Percentiles rank a stretch among this genome's conserved stretches.
Evolutionary conservation across 1,284 basidiomycete species (phyloP).

Genomic region (Lentinula novae-zelandiae): DNA sequence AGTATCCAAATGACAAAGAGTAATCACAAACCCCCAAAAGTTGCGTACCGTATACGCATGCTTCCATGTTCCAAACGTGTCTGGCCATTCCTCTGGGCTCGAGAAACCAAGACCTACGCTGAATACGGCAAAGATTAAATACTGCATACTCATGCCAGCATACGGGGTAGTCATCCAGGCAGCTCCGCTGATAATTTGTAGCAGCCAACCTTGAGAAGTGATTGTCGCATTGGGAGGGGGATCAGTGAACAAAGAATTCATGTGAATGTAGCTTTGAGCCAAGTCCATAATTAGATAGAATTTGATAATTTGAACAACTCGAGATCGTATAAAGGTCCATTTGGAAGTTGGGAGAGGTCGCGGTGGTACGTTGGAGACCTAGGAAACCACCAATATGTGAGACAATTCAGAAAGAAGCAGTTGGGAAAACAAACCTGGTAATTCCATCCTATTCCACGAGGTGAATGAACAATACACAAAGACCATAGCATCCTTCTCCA

Average conservation of each 20-base stretch:
- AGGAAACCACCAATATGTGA: not conserved
- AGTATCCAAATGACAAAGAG: not conserved
- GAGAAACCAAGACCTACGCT: constrained; percentile 22
- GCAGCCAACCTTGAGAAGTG: constrained; percentile 16
- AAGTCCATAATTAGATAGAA: constrained; percentile 19
- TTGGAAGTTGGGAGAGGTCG: not conserved
- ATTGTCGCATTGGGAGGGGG: constrained; percentile 12
- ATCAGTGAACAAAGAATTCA: constrained; percentile 16
- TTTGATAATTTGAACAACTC: constrained; percentile 8
- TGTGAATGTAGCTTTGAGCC: constrained; percentile 18
- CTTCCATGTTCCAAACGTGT: constrained; percentile 27
- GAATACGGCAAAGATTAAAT: constrained; percentile 19
- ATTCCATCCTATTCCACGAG: constrained; percentile 20
- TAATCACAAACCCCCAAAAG: constrained; percentile 31
- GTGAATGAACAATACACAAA: constrained; percentile 11
- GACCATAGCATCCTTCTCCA: constrained; percentile 16
- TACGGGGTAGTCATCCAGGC: constrained; percentile 11
- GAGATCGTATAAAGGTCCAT: constrained; percentile 11
- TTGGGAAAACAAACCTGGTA: constrained; percentile 14
- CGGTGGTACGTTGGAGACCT: constrained; percentile 5
- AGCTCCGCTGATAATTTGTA: constrained; percentile 14
- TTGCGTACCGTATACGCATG: constrained; percentile 32
- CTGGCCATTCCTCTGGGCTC: constrained; percentile 29
- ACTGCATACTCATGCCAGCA: constrained; percentile 20
- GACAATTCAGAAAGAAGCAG: not conserved